A percentile compares a stretch with the other conserved stretches of the same genome.
These are phyloP conservation scores for Ceratocystiopsis minuta DNA, from an alignment of 2,329 filamentous ascomycete genomes.

Conservation along the genomic window DNA sequence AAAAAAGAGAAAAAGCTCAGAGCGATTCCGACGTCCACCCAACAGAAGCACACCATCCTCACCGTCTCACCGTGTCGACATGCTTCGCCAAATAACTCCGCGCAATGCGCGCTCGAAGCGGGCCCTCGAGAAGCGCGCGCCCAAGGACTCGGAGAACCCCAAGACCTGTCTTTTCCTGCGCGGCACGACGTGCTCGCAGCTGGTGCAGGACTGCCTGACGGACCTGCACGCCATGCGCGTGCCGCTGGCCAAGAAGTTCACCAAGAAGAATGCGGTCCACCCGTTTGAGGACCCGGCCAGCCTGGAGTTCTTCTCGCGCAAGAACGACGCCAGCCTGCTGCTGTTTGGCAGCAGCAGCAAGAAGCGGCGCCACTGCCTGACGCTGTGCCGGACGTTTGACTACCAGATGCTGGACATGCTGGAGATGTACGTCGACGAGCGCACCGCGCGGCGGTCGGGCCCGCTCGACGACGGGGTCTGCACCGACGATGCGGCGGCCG, in stretches of 20 bases:
- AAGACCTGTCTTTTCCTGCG: conserved; percentile 82
- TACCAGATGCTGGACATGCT: conserved; percentile 89
- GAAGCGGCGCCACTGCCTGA: conserved; percentile 87
- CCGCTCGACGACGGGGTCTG: too few species aligned
- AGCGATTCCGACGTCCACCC: neutral
- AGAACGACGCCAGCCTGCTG: conserved; percentile 64
- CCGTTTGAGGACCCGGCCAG: conserved; percentile 61
- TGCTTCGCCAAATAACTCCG: conserved; percentile 25
- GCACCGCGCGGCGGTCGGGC: conserved; percentile 48
- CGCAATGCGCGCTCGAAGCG: conserved; percentile 78
- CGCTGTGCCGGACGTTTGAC: conserved; percentile 64
- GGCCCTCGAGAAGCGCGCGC: conserved; percentile 80
- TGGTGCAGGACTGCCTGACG: conserved; percentile 65
- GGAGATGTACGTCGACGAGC: conserved; percentile 66
- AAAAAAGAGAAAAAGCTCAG: neutral
- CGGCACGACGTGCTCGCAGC: conserved; percentile 67
- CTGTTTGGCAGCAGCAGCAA: conserved; percentile 76
- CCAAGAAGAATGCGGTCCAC: conserved; percentile 79
- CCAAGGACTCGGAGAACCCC: conserved; percentile 75
- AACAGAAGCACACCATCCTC: too few species aligned
- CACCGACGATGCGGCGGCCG: conserved; percentile 33
- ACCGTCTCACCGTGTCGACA: neutral
- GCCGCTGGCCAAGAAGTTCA: conserved; percentile 75
- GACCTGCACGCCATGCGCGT: conserved; percentile 75
- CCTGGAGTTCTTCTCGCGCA: conserved; percentile 72